Base-by-base conservation (phyloP, 257 asterid species). In the Plantago major region DNA sequence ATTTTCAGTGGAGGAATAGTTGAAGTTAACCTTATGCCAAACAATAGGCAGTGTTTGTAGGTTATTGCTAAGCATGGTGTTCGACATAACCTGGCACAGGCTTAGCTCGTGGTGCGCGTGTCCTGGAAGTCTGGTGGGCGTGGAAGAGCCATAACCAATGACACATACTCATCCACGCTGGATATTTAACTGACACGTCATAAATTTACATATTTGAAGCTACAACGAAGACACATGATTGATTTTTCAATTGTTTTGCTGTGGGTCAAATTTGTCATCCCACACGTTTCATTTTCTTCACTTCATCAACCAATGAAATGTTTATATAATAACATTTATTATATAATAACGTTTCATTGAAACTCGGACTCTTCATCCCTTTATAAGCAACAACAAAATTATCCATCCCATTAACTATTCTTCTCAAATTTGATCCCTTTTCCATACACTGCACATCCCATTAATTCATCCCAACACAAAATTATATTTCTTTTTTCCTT, bases 381-480 rank as follows among this genome's bases (percentile, higher is more conserved):
- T 1, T 22, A 22, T 22, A 22, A 22, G 26, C 26, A 22, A 22
- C 26, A 22, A 22, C 26, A 22, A 22, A 22, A 22, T 1, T 22
- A 22, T 22, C 26, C 26, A 22, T 22, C 26, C 26, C 2, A 22
- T 15, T 10, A 51, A 17, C n/a, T n/a, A n/a, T 22, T 33, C 40
- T 9, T 22, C 1, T 1, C 26, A 22, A 22, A 22, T 22, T 22
- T 22, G 1, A 22, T 22, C 26, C 2, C 26, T 22, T 1, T 22
- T 30, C 12, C 56, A 51, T 51, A 0, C 28, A 48, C 56, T 28
- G 13, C 61, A 55, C 11, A 50, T 44, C 30, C 16, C 54, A 58
- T 70, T 18, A 76, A 64, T 46, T 22, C 75, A 7, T 68, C 55
- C 2, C 26, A 22, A 22, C 26, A 22, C 26, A 22, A n/a, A n/a